phyloP scores from a whole-genome alignment of 179 eudicot species.

The Nepenthes alata region DNA sequence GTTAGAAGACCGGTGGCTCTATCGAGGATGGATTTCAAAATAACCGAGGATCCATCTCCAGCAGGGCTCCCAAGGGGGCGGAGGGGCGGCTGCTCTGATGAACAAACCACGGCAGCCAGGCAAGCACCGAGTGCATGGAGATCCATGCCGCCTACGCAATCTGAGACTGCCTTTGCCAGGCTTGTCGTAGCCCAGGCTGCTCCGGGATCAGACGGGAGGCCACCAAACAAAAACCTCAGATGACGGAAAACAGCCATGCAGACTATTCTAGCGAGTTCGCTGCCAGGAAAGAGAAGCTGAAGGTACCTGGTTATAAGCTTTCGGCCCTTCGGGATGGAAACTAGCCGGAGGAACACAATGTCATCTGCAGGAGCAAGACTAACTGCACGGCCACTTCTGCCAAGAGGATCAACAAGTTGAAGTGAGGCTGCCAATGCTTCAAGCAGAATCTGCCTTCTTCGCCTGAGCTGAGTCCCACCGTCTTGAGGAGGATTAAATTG shows the following conservation, averaged over 20 bases:
- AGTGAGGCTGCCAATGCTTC: conserved; percentile 81
- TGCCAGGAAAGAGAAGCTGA: conserved; percentile 44
- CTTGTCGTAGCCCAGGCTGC: conserved; percentile 33
- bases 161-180: conserved; percentile 45
- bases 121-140: conserved; percentile 80
- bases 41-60: conserved; percentile 80
- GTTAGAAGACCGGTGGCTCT: conserved; percentile 60
- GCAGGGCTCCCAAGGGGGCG: conserved; percentile 74
- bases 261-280: conserved; percentile 61
- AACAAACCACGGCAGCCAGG: conserved; percentile 92
- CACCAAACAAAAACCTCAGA: conserved; percentile 77
- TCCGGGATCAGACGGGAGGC: conserved; percentile 31
- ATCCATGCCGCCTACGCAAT: conserved; percentile 55
- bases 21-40: conserved; percentile 66
- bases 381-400: conserved; percentile 35
- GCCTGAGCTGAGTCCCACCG: conserved; percentile 58
- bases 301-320: conserved; percentile 67
- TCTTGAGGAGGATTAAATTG: conserved; percentile 68
- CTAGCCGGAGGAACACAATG: conserved; percentile 55
- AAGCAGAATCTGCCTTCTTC: conserved; percentile 59
- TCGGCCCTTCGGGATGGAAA: conserved; percentile 78
- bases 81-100: conserved; percentile 77
- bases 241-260: conserved; percentile 92
- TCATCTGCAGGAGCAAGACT: conserved; percentile 51
- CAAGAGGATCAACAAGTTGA: conserved; percentile 80